Evolutionary conservation across 768 basidiomycete genomes (phyloP).

Genomic region (Nevesoporus exiguus): DNA sequence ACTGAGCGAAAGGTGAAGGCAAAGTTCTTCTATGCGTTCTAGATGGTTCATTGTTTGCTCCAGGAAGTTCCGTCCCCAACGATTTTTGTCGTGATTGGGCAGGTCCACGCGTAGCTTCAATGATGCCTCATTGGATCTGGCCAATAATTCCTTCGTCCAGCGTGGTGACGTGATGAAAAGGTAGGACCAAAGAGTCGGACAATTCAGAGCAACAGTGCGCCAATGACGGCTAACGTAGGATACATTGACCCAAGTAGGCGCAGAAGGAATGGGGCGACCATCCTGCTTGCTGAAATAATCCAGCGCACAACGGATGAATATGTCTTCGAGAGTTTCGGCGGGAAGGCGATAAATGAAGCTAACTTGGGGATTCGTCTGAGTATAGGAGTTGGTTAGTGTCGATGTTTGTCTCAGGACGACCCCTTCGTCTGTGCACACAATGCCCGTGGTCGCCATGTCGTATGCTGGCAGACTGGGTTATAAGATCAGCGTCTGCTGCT

Average conservation of each 20-base stretch:
- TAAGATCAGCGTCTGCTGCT: too few species aligned
- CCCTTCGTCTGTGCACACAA: background rate
- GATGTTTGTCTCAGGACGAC: background rate
- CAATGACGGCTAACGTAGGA: conserved; percentile 31
- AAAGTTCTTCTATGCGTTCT: conserved; percentile 1
- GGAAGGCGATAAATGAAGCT: conserved; percentile 16
- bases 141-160: conserved; percentile 41
- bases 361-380: conserved; percentile 3
- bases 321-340: conserved; percentile 4
- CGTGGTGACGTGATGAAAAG: conserved; percentile 29
- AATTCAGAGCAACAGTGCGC: conserved; percentile 41
- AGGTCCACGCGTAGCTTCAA: background rate
- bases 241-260: conserved; percentile 7
- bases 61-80: background rate
- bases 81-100: background rate
- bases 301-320: conserved; percentile 13
- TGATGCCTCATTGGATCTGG: conserved; percentile 40
- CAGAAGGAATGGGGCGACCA: background rate
- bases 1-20: background rate
- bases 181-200: conserved; percentile 38
- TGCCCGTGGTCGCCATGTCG: too few species aligned
- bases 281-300: background rate
- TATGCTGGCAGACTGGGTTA: too few species aligned
- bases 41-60: background rate
- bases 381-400: background rate